These are phyloP conservation scores for Heritiera fomes DNA, from an alignment of 345 rosid genomes.

Conservation along the genomic window DNA sequence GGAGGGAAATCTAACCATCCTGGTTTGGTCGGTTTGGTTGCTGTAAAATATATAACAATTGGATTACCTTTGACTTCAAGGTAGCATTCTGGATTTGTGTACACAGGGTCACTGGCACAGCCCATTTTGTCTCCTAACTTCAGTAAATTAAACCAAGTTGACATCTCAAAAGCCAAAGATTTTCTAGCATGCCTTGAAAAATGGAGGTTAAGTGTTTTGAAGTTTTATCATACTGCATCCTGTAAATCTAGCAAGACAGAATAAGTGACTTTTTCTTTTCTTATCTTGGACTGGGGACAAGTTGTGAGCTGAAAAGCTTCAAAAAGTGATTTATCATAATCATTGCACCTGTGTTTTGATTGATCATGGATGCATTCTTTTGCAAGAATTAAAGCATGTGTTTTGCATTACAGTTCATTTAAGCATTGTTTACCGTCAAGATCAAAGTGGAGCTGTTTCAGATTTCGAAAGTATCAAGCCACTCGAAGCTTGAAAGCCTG, in stretches of 20 bases:
- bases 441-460: background rate
- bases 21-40: background rate
- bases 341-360: background rate
- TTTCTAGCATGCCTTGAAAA: background rate
- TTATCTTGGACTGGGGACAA: background rate
- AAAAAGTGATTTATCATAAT: background rate
- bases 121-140: too few species aligned
- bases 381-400: background rate
- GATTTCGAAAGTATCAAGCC: background rate
- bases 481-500: background rate
- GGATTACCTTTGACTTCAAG: background rate
- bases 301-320: conserved; percentile 2
- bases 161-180: background rate
- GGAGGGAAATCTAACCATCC: background rate
- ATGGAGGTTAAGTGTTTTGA: background rate
- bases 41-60: background rate
- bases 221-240: background rate
- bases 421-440: background rate
- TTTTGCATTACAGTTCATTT: background rate
- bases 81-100: background rate
- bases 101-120: background rate
- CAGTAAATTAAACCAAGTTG: background rate
- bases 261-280: background rate
- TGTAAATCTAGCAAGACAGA: background rate
- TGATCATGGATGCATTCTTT: background rate